Evolutionary conservation across 345 rosid genomes (phyloP).

Genomic region (Boechera divaricarpa): DNA sequence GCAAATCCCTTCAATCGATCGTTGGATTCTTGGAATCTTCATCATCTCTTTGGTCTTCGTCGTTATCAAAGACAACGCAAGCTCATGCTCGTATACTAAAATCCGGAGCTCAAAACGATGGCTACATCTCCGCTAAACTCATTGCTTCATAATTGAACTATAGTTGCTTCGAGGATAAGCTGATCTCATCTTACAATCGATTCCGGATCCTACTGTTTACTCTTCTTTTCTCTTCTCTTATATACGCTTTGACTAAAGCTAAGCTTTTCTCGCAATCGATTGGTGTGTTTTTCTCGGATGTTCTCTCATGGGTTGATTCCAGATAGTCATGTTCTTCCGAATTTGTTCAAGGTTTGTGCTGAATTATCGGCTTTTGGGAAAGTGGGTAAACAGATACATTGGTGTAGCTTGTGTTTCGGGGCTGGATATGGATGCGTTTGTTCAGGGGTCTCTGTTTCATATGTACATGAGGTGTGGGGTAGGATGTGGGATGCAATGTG

Average conservation of each 20-base stretch:
- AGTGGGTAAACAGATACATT: constrained; percentile 47
- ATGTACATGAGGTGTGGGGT: constrained; percentile 58
- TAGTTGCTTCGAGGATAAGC: constrained; percentile 52
- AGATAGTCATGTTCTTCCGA: constrained; percentile 52
- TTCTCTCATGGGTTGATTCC: constrained; percentile 50
- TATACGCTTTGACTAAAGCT: constrained; percentile 46
- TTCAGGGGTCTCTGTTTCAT: constrained; percentile 59
- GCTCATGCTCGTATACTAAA: constrained; percentile 50
- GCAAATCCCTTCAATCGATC: constrained; percentile 41
- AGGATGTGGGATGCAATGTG: constrained; percentile 54
- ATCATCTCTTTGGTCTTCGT: constrained; percentile 32
- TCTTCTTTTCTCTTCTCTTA: constrained; percentile 55
- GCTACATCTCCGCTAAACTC: constrained; percentile 46
- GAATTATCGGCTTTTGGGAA: constrained; percentile 45
- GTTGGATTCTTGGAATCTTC: constrained; percentile 38
- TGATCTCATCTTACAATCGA: constrained; percentile 44
- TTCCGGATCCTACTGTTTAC: constrained; percentile 42
- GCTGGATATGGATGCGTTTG: constrained; percentile 46
- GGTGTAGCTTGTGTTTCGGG: constrained; percentile 41
- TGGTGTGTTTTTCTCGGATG: constrained; percentile 51
- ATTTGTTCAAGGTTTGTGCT: constrained; percentile 51
- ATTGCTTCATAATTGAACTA: constrained; percentile 46
- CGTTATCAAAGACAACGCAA: constrained; percentile 41
- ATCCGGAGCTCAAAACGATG: constrained; percentile 44
- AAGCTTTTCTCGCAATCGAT: constrained; percentile 48